Base-by-base conservation (phyloP, 306 rosid genomes). In the Comarum palustre region DNA sequence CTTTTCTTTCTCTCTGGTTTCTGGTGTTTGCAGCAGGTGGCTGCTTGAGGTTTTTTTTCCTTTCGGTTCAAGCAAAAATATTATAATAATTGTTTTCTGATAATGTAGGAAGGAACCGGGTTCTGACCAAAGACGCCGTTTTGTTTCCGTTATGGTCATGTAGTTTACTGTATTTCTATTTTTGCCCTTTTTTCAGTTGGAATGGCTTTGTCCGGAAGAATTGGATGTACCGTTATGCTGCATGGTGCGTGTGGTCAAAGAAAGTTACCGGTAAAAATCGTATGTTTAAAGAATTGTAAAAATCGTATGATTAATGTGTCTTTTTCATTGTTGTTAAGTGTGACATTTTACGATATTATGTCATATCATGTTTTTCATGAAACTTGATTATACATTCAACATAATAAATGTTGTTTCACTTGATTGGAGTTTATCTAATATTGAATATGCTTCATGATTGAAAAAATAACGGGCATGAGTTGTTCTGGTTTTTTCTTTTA, bases 1-100 rank as follows among this genome's bases (percentile, higher is more conserved):
- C 48, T 78, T 52, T 77, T 45, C 25, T 16, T 52, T 45, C 72
- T 67, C 34, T 32, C 86, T 82, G 84, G 88, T 82, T 88, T 88
- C 88, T 78, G 90, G 88, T 77, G 79, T 80, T 69, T 68, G 66
- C 91, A 77, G 89, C 96, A 89, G 90, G 45, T 1, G 45, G 45
- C 42, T 2, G 11, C 96, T 93, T 87, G 86, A 76, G 65, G 73
- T 38, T 50, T 17, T 50, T 55, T 59, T 71, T 10, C 34, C 46
- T 47, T 72, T 59, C 36, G 24, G 12, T 41, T 19, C 42, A 57
- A 58, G 75, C 75, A 72, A 72, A 72, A 24, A 24, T n/a, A 50
- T 27, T 59, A 25, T 4, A 25, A 27, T 54, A 54, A 19, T 61
- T 45, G 45, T 17, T 16, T 36, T 36, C 32, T 50, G 22, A 14